phyloP scores from a whole-genome alignment of 768 basidiomycete species.

The Mycena rosella region DNA sequence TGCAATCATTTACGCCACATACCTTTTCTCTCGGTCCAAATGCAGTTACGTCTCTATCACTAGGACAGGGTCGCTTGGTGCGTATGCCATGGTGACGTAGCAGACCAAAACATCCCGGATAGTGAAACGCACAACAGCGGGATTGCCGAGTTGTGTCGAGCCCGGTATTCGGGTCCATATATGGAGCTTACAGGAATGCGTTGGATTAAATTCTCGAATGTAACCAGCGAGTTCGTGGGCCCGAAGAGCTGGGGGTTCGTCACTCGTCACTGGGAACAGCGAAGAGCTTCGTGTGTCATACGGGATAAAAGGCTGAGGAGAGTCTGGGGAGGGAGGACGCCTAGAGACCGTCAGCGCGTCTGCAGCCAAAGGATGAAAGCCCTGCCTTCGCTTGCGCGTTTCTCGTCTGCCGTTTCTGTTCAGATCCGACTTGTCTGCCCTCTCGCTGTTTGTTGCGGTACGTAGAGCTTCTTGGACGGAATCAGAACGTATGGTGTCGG shows the following conservation, averaged over 20 bases:
- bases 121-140: conserved; percentile 66
- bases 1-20: conserved; percentile 23
- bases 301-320: conserved; percentile 69
- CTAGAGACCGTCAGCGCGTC: conserved; percentile 44
- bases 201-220: conserved; percentile 69
- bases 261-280: conserved; percentile 58
- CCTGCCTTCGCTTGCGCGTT: conserved; percentile 68
- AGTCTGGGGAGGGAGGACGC: conserved; percentile 67
- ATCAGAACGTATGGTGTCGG: conserved; percentile 62
- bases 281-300: conserved; percentile 54
- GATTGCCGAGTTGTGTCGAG: conserved; percentile 40
- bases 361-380: conserved; percentile 30
- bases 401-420: conserved; percentile 60
- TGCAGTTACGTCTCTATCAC: conserved; percentile 72
- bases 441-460: conserved; percentile 67
- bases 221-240: conserved; percentile 63
- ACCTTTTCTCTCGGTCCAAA: conserved; percentile 84
- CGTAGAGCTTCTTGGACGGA: conserved; percentile 70
- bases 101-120: conserved; percentile 76
- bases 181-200: conserved; percentile 60
- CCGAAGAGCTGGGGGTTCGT: conserved; percentile 53
- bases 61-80: conserved; percentile 48
- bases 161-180: conserved; percentile 60
- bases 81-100: conserved; percentile 67
- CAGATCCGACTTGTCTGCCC: conserved; percentile 64